Percentiles rank a stretch among this genome's conserved stretches.
These are phyloP conservation scores for Tritrichomonas foetus DNA, from an alignment of 208 protist genomes.

Conservation along the genomic window DNA sequence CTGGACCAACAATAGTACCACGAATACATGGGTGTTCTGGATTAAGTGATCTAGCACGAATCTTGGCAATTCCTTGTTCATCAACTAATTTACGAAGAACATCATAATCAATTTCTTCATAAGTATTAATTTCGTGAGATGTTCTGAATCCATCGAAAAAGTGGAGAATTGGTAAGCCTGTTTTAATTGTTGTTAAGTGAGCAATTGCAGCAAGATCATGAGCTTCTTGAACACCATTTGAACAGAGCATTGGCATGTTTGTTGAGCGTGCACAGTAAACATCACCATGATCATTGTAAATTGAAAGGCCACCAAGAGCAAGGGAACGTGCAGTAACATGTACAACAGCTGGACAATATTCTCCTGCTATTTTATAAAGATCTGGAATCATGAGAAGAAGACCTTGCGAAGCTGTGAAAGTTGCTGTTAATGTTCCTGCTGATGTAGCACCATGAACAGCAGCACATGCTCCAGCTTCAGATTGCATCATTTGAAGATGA, in stretches of 20 bases:
- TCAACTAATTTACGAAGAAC: constrained; percentile 39
- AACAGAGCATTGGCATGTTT: constrained; percentile 61
- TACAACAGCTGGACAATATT: constrained; percentile 62
- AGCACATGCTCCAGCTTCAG: constrained; percentile 62
- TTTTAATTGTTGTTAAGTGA: constrained; percentile 61
- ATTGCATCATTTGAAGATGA: constrained; percentile 58
- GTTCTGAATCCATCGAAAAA: constrained; percentile 58
- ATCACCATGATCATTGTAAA: constrained; percentile 65
- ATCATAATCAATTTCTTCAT: not conserved
- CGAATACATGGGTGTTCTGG: constrained; percentile 57
- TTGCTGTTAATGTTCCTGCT: constrained; percentile 56
- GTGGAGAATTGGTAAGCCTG: constrained; percentile 51
- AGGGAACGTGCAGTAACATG: constrained; percentile 61
- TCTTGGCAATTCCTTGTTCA: constrained; percentile 43
- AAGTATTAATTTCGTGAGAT: constrained; percentile 49
- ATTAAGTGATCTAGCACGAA: constrained; percentile 56
- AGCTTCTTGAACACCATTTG: constrained; percentile 59
- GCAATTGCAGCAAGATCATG: constrained; percentile 62
- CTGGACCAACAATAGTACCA: constrained; percentile 54
- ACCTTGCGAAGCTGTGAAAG: constrained; percentile 67
- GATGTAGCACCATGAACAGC: constrained; percentile 45
- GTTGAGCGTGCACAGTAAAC: constrained; percentile 57
- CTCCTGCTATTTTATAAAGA: constrained; percentile 17
- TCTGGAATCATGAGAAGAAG: not conserved
- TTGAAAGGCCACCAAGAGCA: constrained; percentile 42